Conservation (phyloP, 345 rosid genomes). For the Eucalyptus regnans region DNA sequence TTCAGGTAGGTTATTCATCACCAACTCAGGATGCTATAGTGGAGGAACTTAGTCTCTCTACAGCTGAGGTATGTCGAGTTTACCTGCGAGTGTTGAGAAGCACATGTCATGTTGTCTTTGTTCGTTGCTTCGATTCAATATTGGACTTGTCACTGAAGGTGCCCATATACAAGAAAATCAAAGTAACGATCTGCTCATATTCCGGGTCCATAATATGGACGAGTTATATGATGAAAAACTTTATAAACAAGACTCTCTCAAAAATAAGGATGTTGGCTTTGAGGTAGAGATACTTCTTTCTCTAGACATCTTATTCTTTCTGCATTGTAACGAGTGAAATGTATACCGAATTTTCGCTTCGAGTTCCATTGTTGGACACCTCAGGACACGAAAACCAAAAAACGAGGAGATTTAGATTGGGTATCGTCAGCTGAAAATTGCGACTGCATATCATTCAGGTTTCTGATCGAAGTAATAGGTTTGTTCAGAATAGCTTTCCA, state of each 20-base stretch:
- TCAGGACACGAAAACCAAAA: background rate
- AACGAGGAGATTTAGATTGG: background rate
- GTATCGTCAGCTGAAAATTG: background rate
- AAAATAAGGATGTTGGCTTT: background rate
- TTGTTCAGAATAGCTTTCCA: background rate
- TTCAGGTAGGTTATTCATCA: conserved; percentile 88
- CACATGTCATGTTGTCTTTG: background rate
- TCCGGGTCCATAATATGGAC: background rate
- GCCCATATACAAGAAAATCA: background rate
- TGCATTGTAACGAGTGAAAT: background rate
- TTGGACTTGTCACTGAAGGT: background rate
- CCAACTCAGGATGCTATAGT: conserved; percentile 79
- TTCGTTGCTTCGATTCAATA: background rate
- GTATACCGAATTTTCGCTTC: background rate
- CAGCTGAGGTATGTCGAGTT: conserved; percentile 38
- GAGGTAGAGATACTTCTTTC: background rate
- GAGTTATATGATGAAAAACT: background rate
- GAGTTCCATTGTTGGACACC: background rate
- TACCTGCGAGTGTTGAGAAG: background rate
- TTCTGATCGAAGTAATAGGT: background rate
- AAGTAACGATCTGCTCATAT: background rate
- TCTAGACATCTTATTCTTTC: background rate
- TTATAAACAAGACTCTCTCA: background rate
- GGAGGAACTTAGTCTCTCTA: conserved; percentile 52
- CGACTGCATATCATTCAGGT: background rate